A percentile compares a stretch with the other conserved stretches of the same genome.
phyloP scores from a whole-genome alignment of 352 stramenopile species.

The Peronospora destructor region DNA sequence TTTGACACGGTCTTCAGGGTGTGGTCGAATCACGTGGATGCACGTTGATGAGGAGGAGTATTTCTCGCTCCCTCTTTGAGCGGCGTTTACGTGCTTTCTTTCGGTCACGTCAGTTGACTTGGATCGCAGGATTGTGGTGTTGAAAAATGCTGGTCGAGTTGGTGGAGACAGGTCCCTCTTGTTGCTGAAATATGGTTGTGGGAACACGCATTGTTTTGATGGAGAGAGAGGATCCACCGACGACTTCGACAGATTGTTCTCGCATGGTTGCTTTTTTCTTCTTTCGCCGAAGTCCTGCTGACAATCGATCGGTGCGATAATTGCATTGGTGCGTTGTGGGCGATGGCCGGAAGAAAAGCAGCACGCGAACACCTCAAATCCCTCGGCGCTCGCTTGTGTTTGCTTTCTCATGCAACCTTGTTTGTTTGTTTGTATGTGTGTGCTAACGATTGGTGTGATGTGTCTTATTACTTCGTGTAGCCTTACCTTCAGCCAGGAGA shows the following conservation, averaged over 20 bases:
- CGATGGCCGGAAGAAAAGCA: slow-evolving; percentile 37
- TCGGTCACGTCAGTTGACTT: slow-evolving; percentile 20
- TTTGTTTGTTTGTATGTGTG: slow-evolving; percentile 4
- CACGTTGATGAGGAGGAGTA: slow-evolving; percentile 2
- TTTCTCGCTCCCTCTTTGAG: neutral
- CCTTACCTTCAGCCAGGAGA: slow-evolving; percentile 93
- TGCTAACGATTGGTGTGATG: slow-evolving; percentile 27
- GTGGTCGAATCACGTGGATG: slow-evolving; percentile 19
- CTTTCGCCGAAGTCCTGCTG: slow-evolving; percentile 17
- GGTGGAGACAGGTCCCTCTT: slow-evolving; percentile 9
- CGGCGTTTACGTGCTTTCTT: slow-evolving; percentile 8
- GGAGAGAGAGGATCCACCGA: slow-evolving; percentile 4
- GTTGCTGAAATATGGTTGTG: slow-evolving; percentile 1
- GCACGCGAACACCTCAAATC: slow-evolving; percentile 42
- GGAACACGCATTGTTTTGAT: neutral
- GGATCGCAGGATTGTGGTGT: slow-evolving; percentile 19
- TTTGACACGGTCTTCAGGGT: slow-evolving; percentile 25
- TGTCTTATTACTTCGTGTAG: slow-evolving; percentile 32
- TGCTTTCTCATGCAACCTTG: slow-evolving; percentile 30
- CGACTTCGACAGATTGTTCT: slow-evolving; percentile 9
- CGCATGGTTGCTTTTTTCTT: slow-evolving; percentile 31
- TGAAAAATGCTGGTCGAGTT: slow-evolving; percentile 23
- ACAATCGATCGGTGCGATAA: slow-evolving; percentile 30
- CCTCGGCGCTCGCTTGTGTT: slow-evolving; percentile 37
- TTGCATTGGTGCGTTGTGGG: slow-evolving; percentile 40